phyloP scores from a whole-genome alignment of 108 stramenopile genomes.

The Schizochytrium sp. region DNA sequence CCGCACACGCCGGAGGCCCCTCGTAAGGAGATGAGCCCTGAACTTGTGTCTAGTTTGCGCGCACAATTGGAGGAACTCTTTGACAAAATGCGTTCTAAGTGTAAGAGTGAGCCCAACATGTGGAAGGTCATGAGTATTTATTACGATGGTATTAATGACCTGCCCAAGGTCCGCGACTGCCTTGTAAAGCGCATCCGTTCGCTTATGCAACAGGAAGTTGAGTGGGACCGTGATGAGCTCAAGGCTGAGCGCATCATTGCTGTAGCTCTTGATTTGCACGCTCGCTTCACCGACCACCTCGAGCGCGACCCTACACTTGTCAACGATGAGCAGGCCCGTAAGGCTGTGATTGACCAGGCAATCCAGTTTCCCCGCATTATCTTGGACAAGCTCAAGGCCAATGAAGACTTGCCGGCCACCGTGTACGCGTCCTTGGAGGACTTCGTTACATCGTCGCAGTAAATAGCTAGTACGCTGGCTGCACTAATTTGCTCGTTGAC shows the following conservation, averaged over 20 bases:
- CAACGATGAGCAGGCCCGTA: background rate
- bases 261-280: background rate
- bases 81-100: constrained; percentile 51
- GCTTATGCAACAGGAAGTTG: constrained; percentile 47
- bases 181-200: background rate
- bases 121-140: constrained; percentile 52
- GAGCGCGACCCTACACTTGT: constrained; percentile 18
- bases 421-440: constrained; percentile 16
- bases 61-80: background rate
- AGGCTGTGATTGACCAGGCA: background rate
- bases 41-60: background rate
- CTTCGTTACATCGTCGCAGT: no score
- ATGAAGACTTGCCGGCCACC: background rate
- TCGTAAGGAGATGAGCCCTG: background rate
- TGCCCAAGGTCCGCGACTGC: background rate
- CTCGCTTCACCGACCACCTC: background rate
- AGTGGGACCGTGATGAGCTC: constrained; percentile 29
- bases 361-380: background rate
- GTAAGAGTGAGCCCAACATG: constrained; percentile 40
- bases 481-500: no score
- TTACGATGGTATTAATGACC: background rate
- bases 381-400: constrained; percentile 23
- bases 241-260: constrained; percentile 55
- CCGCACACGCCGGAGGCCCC: background rate
- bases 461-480: no score